Conservation (phyloP, 192 early-diverging fungal genomes). For the Lobosporangium transversale region DNA sequence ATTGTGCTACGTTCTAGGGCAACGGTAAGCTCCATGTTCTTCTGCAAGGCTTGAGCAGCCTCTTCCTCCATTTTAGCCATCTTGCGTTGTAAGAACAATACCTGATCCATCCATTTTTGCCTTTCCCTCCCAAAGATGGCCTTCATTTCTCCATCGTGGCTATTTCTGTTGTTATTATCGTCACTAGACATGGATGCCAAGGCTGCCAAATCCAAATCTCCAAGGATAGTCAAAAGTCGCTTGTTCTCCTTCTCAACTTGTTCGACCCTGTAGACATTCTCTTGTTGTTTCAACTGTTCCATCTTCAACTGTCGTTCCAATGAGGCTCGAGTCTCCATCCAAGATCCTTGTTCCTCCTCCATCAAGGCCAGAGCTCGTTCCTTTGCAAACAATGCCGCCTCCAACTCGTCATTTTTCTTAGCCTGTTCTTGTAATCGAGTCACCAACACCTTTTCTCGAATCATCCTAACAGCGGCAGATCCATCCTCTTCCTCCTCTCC, state of each 20-base stretch:
- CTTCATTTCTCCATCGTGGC: not conserved
- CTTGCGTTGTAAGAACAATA: constrained; percentile 17
- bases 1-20: constrained; percentile 33
- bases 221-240: constrained; percentile 16
- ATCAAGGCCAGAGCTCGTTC: not conserved
- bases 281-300: constrained; percentile 36
- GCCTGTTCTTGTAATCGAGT: constrained; percentile 10
- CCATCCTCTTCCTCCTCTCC: constrained; percentile 5
- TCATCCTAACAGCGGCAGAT: too few species aligned
- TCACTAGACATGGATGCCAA: not conserved
- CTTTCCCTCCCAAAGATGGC: constrained; percentile 16
- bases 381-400: constrained; percentile 5
- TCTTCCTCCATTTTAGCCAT: constrained; percentile 37
- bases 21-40: constrained; percentile 50
- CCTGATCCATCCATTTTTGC: constrained; percentile 21
- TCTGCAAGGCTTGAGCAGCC: constrained; percentile 24
- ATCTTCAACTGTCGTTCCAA: constrained; percentile 38
- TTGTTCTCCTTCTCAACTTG: constrained; percentile 24
- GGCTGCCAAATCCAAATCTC: constrained; percentile 24
- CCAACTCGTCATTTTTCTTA: constrained; percentile 6
- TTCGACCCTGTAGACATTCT: constrained; percentile 9
- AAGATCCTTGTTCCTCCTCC: constrained; percentile 14
- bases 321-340: constrained; percentile 16
- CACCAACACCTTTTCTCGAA: constrained; percentile 12
- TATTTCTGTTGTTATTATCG: not conserved